These are phyloP conservation scores for Arabidopsis thaliana DNA, from an alignment of 345 rosid genomes.

Conservation along the genomic window DNA sequence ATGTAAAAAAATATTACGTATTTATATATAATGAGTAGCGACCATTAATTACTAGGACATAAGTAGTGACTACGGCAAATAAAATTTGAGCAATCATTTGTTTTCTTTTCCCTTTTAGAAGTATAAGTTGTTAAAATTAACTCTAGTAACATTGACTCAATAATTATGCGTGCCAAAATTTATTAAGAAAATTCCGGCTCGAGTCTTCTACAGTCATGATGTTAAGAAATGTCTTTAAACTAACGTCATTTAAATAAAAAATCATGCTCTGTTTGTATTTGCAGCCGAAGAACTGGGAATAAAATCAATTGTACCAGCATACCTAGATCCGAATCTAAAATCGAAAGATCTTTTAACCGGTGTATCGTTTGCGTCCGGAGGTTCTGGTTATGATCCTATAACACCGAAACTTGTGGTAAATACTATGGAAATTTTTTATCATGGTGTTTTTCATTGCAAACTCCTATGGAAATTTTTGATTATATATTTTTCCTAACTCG, in stretches of 20 bases:
- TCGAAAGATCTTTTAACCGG: slow-evolving; percentile 71
- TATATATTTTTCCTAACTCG: not conserved
- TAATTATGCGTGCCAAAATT: slow-evolving; percentile 5
- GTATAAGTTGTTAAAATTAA: slow-evolving; percentile 1
- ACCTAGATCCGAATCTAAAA: slow-evolving; percentile 56
- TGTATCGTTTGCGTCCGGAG: slow-evolving; percentile 82
- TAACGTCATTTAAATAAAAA: not conserved
- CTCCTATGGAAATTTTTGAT: slow-evolving; percentile 12
- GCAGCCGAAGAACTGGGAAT: slow-evolving; percentile 76
- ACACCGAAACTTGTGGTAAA: slow-evolving; percentile 62
- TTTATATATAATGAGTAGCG: not conserved
- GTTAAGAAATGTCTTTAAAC: not conserved
- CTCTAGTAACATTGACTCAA: slow-evolving; percentile 8
- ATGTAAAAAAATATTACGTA: not conserved
- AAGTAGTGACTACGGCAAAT: slow-evolving; percentile 6
- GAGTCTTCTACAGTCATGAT: not conserved
- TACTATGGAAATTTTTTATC: not conserved
- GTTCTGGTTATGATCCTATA: slow-evolving; percentile 73
- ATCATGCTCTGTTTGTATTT: not conserved
- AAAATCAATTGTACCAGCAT: slow-evolving; percentile 64
- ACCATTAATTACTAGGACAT: not conserved
- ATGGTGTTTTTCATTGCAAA: not conserved
- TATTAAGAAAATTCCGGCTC: too few relatives aligned
- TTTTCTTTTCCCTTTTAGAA: not conserved
- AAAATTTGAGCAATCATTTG: slow-evolving; percentile 19